phyloP scores from a whole-genome alignment of 2,329 filamentous ascomycete species.

The Fusarium fracticaudum region DNA sequence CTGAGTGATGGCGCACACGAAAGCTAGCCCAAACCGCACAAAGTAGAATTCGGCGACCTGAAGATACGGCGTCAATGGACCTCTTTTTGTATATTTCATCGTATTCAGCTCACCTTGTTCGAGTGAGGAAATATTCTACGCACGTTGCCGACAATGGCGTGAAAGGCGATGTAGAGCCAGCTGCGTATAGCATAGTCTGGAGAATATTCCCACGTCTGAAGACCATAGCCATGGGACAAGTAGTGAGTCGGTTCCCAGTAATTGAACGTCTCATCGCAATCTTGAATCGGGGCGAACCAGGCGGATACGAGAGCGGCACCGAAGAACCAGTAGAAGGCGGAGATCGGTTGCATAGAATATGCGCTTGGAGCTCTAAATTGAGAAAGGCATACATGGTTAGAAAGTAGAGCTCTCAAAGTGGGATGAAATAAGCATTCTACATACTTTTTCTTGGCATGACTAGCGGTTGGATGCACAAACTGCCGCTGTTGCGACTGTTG shows the following conservation, averaged over 20 bases:
- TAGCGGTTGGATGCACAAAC: slow-evolving; percentile 60
- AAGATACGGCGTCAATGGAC: slow-evolving; percentile 6
- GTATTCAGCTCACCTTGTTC: slow-evolving; percentile 58
- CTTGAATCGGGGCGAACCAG: slow-evolving; percentile 88
- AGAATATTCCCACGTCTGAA: slow-evolving; percentile 99
- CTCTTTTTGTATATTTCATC: not conserved
- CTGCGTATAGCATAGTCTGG: slow-evolving; percentile 94
- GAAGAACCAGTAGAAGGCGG: slow-evolving; percentile 84
- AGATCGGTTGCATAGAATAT: slow-evolving; percentile 75
- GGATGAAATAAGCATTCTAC: not conserved
- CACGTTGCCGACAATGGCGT: slow-evolving; percentile 76
- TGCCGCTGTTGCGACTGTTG: slow-evolving; percentile 45
- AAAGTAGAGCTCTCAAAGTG: not conserved
- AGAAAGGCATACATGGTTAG: slow-evolving; percentile 7
- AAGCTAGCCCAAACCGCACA: slow-evolving; percentile 78
- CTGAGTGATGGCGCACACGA: slow-evolving; percentile 83
- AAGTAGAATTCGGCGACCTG: slow-evolving; percentile 84
- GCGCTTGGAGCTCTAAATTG: slow-evolving; percentile 54
- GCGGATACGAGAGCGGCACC: slow-evolving; percentile 79
- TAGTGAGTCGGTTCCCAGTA: slow-evolving; percentile 99
- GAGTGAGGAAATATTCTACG: slow-evolving; percentile 70
- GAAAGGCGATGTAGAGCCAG: slow-evolving; percentile 88
- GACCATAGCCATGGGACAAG: slow-evolving; percentile 87
- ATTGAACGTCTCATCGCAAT: slow-evolving; percentile 99
- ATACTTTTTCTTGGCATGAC: slow-evolving; percentile 64